These are phyloP conservation scores for Gautieria morchelliformis DNA, from an alignment of 768 basidiomycete genomes.

Conservation along the genomic window DNA sequence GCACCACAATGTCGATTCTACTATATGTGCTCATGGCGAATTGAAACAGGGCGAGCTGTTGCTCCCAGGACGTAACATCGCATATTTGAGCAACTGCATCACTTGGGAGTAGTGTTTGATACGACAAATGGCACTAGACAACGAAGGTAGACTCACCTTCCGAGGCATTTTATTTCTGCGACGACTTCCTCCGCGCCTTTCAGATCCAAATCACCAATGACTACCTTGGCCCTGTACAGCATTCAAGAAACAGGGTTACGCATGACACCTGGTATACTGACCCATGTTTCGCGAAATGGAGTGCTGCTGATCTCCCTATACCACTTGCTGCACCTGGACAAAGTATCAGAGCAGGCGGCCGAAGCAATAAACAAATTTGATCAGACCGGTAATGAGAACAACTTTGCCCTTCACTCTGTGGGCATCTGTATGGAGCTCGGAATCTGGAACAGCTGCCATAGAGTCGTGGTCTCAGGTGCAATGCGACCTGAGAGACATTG, in stretches of 20 bases:
- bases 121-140: background rate
- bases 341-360: background rate
- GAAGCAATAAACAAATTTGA: background rate
- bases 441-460: slow-evolving; percentile 40
- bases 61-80: slow-evolving; percentile 45
- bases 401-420: slow-evolving; percentile 35
- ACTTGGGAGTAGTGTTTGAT: slow-evolving; percentile 18
- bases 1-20: slow-evolving; percentile 44
- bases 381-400: slow-evolving; percentile 42
- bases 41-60: slow-evolving; percentile 43
- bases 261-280: slow-evolving; percentile 15
- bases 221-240: slow-evolving; percentile 33
- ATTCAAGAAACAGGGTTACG: background rate
- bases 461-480: background rate
- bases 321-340: slow-evolving; percentile 39
- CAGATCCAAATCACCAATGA: slow-evolving; percentile 43
- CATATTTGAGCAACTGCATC: slow-evolving; percentile 33
- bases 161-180: slow-evolving; percentile 28
- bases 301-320: slow-evolving; percentile 42
- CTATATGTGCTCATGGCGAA: slow-evolving; percentile 36
- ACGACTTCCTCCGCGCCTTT: slow-evolving; percentile 32
- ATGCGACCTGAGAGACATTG: too few species aligned
- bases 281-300: slow-evolving; percentile 45
- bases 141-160: slow-evolving; percentile 31
- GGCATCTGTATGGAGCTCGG: slow-evolving; percentile 33